Evolutionary conservation across 768 basidiomycete genomes (phyloP).

Genomic region (Suillus bovinus): DNA sequence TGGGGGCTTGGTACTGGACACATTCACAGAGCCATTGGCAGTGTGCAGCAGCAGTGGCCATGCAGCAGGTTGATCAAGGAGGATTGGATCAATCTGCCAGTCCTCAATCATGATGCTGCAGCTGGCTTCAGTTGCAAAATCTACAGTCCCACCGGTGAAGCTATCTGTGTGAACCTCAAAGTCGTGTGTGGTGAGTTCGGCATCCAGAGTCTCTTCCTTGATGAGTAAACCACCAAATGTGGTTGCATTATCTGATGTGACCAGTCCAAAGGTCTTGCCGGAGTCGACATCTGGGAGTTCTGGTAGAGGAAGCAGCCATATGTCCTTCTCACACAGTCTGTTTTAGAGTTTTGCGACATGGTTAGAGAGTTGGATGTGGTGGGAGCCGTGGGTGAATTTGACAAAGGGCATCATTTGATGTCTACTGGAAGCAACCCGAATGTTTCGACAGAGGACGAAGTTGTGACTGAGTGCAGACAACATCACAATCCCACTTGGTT

Average conservation of each 20-base stretch:
- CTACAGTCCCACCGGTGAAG: not conserved
- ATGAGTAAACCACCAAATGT: conserved; percentile 8
- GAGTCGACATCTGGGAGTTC: conserved; percentile 6
- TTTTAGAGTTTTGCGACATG: conserved; percentile 21
- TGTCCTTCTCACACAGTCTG: not conserved
- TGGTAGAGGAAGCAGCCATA: not conserved
- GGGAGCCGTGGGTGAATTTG: conserved; percentile 21
- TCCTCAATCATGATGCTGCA: not conserved
- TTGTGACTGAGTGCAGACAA: conserved; percentile 20
- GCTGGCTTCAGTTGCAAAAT: not conserved
- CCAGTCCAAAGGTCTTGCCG: conserved; percentile 18
- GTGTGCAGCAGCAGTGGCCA: too few species aligned
- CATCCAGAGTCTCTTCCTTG: conserved; percentile 5
- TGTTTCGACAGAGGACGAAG: conserved; percentile 24
- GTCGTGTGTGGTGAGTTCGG: not conserved
- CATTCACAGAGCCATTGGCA: not conserved
- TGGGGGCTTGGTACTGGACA: not conserved
- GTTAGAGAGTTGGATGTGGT: conserved; percentile 25
- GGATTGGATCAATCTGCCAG: conserved; percentile 3
- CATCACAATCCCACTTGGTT: conserved; percentile 25
- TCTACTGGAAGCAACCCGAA: conserved; percentile 11
- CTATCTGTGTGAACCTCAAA: not conserved
- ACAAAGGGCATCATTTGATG: conserved; percentile 11
- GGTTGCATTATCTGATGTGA: not conserved
- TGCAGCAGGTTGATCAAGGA: conserved; percentile 1